Evolutionary conservation across 2,329 filamentous ascomycete species (phyloP).

Genomic region (Harringtonia lauricola): DNA sequence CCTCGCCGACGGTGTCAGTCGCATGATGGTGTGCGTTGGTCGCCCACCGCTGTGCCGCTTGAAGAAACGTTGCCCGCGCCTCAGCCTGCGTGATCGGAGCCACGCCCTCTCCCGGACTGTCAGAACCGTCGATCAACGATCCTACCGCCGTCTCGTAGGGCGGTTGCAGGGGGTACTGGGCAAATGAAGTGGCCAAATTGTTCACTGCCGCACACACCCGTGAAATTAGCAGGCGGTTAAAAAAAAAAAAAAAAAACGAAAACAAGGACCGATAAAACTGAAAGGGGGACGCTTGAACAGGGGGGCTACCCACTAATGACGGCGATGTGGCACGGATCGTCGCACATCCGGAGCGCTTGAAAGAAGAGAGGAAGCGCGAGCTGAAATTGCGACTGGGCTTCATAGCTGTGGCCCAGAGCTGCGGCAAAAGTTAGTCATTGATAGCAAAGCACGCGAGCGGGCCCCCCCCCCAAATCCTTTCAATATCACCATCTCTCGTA

Average conservation of each 20-base stretch:
- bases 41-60: conserved; percentile 68
- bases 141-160: conserved; percentile 21
- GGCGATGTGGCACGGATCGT: conserved; percentile 61
- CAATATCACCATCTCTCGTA: no score
- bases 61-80: conserved; percentile 50
- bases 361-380: conserved; percentile 79
- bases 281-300: no score
- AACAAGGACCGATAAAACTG: no score
- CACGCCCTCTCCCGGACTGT: neutral
- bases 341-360: conserved; percentile 64
- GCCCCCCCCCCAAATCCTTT: no score
- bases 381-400: conserved; percentile 61
- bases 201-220: conserved; percentile 46
- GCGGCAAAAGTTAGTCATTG: conserved; percentile 16
- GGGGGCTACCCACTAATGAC: conserved; percentile 54
- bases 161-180: conserved; percentile 45
- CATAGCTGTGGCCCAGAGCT: conserved; percentile 69
- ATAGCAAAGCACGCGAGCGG: neutral
- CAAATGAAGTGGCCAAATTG: conserved; percentile 64
- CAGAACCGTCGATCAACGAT: conserved; percentile 6
- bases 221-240: neutral
- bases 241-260: neutral
- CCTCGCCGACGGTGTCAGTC: conserved; percentile 50
- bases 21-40: conserved; percentile 62
- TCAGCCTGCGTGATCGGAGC: conserved; percentile 12